Evolutionary conservation across 2,329 filamentous ascomycete genomes (phyloP).

Genomic region (Paramyrothecium sp.): DNA sequence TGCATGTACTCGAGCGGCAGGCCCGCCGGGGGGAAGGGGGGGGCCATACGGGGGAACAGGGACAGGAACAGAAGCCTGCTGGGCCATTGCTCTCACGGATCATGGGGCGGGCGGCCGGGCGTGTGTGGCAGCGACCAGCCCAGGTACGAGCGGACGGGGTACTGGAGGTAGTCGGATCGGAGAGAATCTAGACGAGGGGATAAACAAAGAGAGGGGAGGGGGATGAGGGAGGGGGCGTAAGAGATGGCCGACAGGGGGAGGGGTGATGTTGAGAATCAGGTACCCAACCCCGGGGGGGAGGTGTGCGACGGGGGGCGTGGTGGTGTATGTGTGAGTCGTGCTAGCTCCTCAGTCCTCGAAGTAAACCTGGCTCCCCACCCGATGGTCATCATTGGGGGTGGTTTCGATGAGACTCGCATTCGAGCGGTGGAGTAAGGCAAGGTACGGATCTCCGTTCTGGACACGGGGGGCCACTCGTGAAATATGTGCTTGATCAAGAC

Average conservation of each 20-base stretch:
- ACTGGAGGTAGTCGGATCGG: background rate
- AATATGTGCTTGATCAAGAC: background rate
- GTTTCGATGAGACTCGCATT: background rate
- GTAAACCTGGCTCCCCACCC: too few species aligned
- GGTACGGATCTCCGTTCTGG: background rate
- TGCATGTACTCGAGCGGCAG: background rate
- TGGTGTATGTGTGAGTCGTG: too few species aligned
- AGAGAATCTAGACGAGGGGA: background rate
- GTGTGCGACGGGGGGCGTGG: too few species aligned
- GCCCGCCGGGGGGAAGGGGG: too few species aligned
- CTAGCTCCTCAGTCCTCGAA: too few species aligned
- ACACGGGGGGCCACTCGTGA: background rate
- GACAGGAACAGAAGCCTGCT: too few species aligned
- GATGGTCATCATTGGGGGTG: background rate
- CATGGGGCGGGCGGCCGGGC: too few species aligned
- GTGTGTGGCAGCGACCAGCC: too few species aligned
- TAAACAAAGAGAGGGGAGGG: background rate
- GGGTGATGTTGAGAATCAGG: background rate
- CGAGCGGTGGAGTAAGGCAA: background rate
- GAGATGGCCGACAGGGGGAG: background rate
- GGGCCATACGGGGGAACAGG: too few species aligned
- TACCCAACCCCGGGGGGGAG: background rate
- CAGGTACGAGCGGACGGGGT: background rate
- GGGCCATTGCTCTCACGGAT: too few species aligned
- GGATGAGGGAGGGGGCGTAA: background rate